phyloP scores from a whole-genome alignment of 225 moss, liverwort and hornwort species.

The Sphagnum tenellum region DNA sequence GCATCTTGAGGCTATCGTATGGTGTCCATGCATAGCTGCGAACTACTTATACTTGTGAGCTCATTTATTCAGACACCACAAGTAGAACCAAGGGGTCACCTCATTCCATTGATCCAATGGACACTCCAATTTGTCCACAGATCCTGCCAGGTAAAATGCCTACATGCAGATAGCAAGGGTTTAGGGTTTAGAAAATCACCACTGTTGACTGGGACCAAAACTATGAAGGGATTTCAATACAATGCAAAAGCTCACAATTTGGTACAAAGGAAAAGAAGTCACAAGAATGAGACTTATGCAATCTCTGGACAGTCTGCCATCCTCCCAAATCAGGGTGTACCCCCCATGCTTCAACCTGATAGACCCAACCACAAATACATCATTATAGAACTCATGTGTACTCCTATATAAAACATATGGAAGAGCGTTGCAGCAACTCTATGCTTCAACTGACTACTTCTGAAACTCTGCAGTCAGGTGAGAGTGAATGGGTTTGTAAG shows the following conservation, averaged over 20 bases:
- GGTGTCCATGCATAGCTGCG: background rate
- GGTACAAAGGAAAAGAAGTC: background rate
- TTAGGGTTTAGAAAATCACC: background rate
- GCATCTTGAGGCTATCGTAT: no score
- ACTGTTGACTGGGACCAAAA: background rate
- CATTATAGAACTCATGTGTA: no score
- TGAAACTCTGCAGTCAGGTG: no score
- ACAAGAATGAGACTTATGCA: background rate
- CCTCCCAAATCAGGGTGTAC: constrained; percentile 14
- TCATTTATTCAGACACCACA: constrained; percentile 8
- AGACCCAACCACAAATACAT: background rate
- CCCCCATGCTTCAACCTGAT: constrained; percentile 24
- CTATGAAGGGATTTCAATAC: background rate
- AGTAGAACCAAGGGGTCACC: constrained; percentile 22
- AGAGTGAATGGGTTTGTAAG: no score
- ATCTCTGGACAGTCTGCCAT: background rate
- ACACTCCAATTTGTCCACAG: constrained; percentile 17
- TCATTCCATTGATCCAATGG: constrained; percentile 23
- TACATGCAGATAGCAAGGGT: constrained; percentile 1
- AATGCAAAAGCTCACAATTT: background rate
- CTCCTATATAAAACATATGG: no score
- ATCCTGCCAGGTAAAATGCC: constrained; percentile 46
- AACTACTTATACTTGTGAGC: background rate
- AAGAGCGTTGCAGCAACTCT: no score
- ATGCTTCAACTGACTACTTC: no score